Base-by-base conservation (phyloP, 371 early-diverging fungal species). In the Cokeromyces recurvatus region DNA sequence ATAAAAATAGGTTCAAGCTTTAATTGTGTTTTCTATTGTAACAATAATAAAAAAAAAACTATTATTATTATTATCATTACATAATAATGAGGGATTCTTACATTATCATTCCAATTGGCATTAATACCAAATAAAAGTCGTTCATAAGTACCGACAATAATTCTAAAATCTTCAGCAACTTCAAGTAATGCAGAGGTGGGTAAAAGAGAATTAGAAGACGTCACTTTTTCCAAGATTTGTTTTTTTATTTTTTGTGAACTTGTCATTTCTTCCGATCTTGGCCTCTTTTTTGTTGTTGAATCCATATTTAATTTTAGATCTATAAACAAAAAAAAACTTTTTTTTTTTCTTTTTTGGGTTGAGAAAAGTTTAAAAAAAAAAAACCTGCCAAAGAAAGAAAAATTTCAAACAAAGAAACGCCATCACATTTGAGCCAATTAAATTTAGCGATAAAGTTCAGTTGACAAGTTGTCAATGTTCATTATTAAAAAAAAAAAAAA, bases 111-210 rank as follows among this genome's bases (percentile, higher is more conserved):
- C 77, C 81, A 79, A 23, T 70, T 60, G 15, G 78, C 89, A 47
- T 90, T 84, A 19, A 96, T 72, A 21, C 98, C 98, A 57, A 94
- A 97, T 19, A 98, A 77, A 15, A 97, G 77, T 16, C 96, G 86
- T 65, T 98, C 97, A 66, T 98, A 98, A 22, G 95, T 89, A 43
- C 98, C 98, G 4, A 87, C 86, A 24, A 88, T 69, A 34, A 91
- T 77, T 41, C 89, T 67, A 48, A 92, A 71, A 52, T 82, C 78
- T 53, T 81, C 78, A 29, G 53, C 17, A 14, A 40, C 27, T 8
- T 48, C 31, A 3, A 53, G 27, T 24, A 53, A 46, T 3, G 54
- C 38, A 0, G 40, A 37, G 14, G 46, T 53, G 21, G 59, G 54
- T 46, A 59, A 59, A 31, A 58, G 41, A 11, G 46, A 50, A 23